A percentile compares a stretch with the other conserved stretches of the same genome.
Conservation (phyloP, 768 basidiomycete species). For the Amanita brunnescens region DNA sequence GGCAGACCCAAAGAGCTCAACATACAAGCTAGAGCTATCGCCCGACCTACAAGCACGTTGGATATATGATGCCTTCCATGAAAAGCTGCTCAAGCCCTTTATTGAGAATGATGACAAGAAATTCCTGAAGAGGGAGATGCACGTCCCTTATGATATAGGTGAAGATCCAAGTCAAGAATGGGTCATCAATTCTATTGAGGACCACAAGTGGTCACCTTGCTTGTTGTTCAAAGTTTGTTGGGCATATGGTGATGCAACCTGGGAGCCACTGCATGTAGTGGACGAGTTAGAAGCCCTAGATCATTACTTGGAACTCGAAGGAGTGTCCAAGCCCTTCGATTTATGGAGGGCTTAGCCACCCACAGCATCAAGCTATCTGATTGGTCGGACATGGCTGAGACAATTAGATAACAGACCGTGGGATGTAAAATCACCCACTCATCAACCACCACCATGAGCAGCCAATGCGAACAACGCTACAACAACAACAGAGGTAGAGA, state of each 20-base stretch:
- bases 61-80: background rate
- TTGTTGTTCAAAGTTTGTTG: background rate
- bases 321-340: no score
- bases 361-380: no score
- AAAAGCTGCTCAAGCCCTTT: background rate
- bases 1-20: background rate
- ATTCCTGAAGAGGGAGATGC: background rate
- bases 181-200: background rate
- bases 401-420: no score
- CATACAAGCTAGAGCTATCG: background rate
- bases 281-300: no score
- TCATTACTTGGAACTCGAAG: background rate
- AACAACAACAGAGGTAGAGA: no score
- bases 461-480: no score
- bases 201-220: background rate
- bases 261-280: background rate
- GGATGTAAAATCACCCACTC: no score
- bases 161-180: background rate
- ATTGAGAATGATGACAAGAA: background rate
- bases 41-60: background rate
- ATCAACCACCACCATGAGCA: no score
- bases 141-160: background rate
- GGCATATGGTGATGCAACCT: background rate
- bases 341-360: no score
- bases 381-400: no score